Evolutionary conservation across 1,284 basidiomycete species (phyloP), one percentile per base, ranked within the genome.

Genomic region (Athelia sp.): DNA sequence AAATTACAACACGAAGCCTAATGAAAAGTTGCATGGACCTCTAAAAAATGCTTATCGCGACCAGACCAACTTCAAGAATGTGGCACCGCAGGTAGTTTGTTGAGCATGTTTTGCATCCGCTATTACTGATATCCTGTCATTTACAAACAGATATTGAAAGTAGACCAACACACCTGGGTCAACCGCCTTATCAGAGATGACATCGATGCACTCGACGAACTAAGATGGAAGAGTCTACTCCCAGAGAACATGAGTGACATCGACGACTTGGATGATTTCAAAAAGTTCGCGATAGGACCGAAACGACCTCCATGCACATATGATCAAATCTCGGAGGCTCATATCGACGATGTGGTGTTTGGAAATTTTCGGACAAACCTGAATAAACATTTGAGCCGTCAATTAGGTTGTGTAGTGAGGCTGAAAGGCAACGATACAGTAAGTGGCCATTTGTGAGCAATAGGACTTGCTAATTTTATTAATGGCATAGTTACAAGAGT

Each of bases 1-100:
- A 0, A 68, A 65, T 23, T 71, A 62, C 38, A 68, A 62, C 43
- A 71, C 67, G 2, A 56, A 63, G 29, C 58, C 57, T 3, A 67
- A 67, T 46, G 67, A 73, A 49, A 55, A 60, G 4, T 50, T 64
- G 36, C 66, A 71, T 47, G 53, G 62, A 4, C 48, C 55, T 0
- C 50, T 69, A 1, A 67, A 65, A 36, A 51, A 54, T 2, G 52
- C 53, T 2, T 73, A 72, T 26, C 49, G 48, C 2, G 43, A 44
- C 10, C 53, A 36, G 1, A 61, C 63, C 4, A 67, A 73, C 53
- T 69, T 67, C 51, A 66, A 65, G 40, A 49, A 70, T 51, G 57
- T 69, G 15, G 60, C 58, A 1, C 44, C 45, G 0, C 68, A 70
- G 60, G 68, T 67, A 43, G 18, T 46, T 46, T 29, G 35, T 45